Base-by-base conservation (phyloP, 1,139 yeast species). In the Lodderomyces metapsilosis region DNA sequence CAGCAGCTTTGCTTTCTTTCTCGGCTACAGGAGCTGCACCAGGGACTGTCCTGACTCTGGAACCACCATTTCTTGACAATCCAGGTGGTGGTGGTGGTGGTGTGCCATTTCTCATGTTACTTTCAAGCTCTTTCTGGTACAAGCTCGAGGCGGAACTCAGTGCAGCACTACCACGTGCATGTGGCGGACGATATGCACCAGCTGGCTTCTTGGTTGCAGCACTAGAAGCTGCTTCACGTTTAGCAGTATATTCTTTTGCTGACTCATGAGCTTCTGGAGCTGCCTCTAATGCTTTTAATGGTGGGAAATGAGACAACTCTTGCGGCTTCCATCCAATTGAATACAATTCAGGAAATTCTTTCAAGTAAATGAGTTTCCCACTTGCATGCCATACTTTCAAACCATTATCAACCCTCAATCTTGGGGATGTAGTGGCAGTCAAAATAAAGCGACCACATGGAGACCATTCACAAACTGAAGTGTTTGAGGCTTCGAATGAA, bases 121-220 rank as follows among this genome's bases (percentile, higher is more conserved):
- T 56, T 41, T 63, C 69, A 50, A 78, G 62, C 58, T 80, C 85
- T 54, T 72, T 74, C 56, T 80, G 83, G 51, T 80, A 79, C 52
- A 80, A 66, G 2, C 85, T 67, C 56, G 74, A 51, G 47, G 60
- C 53, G 11, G 46, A 16, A 32, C 59, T 47, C 37, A 61, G 65
- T 15, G 34, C 32, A 27, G 36, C 42, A 23, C 62, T 52, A 45
- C 74, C 76, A 66, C 96, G 78, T 8, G 96, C 96, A 62, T 89
- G 96, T 7, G 98, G 98, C 24, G 98, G 98, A 62, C 95, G 80
- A 64, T 91, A 91, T 23, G 97, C 98, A 44, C 96, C 96, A 27
- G 79, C 76, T 35, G 87, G 83, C 56, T 82, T 82, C 42, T 64
- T 59, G 5, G 67, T 64, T 9, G 76, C 68, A 24, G 69, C 68